These are phyloP conservation scores for Hortaea werneckii DNA, from an alignment of 2,329 filamentous ascomycete genomes.

Conservation along the genomic window DNA sequence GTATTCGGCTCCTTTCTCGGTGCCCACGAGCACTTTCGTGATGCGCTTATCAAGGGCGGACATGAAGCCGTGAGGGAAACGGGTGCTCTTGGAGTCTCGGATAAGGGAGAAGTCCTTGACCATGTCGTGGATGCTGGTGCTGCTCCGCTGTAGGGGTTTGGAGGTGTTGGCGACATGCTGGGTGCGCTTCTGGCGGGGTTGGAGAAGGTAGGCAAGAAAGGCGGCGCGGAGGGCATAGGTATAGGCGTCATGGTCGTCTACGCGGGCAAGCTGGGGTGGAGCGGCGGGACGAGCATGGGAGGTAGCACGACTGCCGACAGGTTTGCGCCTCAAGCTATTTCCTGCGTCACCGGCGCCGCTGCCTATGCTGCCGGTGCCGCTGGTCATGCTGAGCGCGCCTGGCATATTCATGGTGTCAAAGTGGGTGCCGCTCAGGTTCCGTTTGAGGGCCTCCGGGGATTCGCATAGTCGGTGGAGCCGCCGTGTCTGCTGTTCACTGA, in stretches of 20 bases:
- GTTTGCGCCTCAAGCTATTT: background rate
- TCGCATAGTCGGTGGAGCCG: conserved; percentile 29
- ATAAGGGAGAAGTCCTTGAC: conserved; percentile 74
- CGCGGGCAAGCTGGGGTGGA: conserved; percentile 2
- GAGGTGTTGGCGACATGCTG: conserved; percentile 63
- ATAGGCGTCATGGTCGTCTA: conserved; percentile 67
- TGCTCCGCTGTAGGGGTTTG: conserved; percentile 55
- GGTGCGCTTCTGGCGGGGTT: conserved; percentile 79
- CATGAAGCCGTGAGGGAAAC: conserved; percentile 63
- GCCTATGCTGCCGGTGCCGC: background rate
- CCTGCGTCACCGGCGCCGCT: too few species aligned
- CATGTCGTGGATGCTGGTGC: conserved; percentile 66
- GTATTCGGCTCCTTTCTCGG: conserved; percentile 76
- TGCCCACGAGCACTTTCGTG: conserved; percentile 69
- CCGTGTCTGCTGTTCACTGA: conserved; percentile 29
- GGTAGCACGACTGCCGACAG: background rate
- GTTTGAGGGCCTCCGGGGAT: conserved; percentile 20
- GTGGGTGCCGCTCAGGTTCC: conserved; percentile 29
- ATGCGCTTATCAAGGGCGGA: conserved; percentile 65
- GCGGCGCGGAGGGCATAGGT: conserved; percentile 82
- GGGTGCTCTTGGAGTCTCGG: conserved; percentile 58
- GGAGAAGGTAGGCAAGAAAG: conserved; percentile 84
- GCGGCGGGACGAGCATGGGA: conserved; percentile 9
- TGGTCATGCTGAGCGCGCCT: background rate
- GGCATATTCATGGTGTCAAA: background rate